Base-by-base conservation (phyloP, 2,329 filamentous ascomycete species). In the Erysiphe pulchra region DNA sequence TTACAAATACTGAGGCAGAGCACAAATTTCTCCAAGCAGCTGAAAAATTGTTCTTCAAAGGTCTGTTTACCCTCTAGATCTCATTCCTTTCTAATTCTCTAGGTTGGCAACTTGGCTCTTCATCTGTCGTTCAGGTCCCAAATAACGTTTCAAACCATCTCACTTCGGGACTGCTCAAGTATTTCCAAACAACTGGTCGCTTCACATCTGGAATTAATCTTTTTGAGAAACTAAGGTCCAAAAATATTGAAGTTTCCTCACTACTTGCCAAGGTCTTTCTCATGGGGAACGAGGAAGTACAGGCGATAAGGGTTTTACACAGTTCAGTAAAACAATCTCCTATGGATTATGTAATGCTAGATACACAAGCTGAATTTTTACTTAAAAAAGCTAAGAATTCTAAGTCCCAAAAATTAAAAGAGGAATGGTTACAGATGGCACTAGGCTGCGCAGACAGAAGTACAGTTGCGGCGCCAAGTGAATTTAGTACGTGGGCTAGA, bases 1-100 rank as follows among this genome's bases (percentile, higher is more conserved):
- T 98, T 49, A 94, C 85, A 42, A 95, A 82, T 61, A 95, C 90
- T n/a, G 90, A 98, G 61, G 85, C 84, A 49, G 90, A 98, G 62
- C 90, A 98, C 59, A 83, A 83, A 52, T 98, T 98, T 59, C 67
- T 98, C 38, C 81, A 92, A 56, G 84, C 90, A 17, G 90, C 90
- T 11, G 90, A 98, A 63, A 80, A 81, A 55, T 69, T 98, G 31
- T 98, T 98, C 63, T 95, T 95, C 64, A 75, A 81, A 62, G 87
- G 85, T 83, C 61, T 46, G 60, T 50, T 30, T 12, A 20, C 4
- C 4, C 32, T 10, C 36, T 38, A 28, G 30, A 8, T 12, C 5
- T 8, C 28, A 28, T 14, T 8, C 16, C 37, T 30, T 47, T 39
- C 52, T 58, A 44, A 56, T 42, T 31, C 10, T 30, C 42, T 52